phyloP scores from a whole-genome alignment of 2,329 filamentous ascomycete species.

The Alternaria sp. region DNA sequence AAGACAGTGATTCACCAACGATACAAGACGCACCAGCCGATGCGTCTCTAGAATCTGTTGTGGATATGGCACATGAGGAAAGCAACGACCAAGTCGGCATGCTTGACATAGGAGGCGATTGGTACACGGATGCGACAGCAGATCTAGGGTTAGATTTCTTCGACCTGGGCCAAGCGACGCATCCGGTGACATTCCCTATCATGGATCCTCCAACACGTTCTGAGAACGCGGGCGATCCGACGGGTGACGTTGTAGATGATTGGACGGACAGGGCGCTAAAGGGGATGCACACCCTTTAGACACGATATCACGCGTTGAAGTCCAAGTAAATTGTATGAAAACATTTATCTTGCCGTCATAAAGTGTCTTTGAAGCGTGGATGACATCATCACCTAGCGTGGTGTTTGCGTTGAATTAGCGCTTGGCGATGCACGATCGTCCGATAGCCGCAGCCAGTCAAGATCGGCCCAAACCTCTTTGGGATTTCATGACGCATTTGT shows the following conservation, averaged over 20 bases:
- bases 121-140: conserved; percentile 30
- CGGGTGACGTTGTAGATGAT: conserved; percentile 23
- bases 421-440: conserved; percentile 16
- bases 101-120: conserved; percentile 30
- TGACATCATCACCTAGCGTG: conserved; percentile 20
- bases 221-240: conserved; percentile 16
- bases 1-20: conserved; percentile 15
- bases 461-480: conserved; percentile 33
- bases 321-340: neutral
- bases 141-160: conserved; percentile 34
- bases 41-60: conserved; percentile 5
- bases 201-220: conserved; percentile 14
- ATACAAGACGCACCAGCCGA: conserved; percentile 3
- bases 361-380: conserved; percentile 1
- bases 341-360: conserved; percentile 19
- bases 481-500: conserved; percentile 45
- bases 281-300: conserved; percentile 26
- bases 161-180: conserved; percentile 18
- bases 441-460: conserved; percentile 13
- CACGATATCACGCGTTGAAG: neutral
- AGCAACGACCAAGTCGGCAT: conserved; percentile 18
- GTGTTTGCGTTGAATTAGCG: conserved; percentile 12
- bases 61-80: conserved; percentile 12
- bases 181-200: conserved; percentile 3
- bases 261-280: conserved; percentile 32